phyloP scores from a whole-genome alignment of 208 protist genomes.

The Trypanosoma avium region DNA sequence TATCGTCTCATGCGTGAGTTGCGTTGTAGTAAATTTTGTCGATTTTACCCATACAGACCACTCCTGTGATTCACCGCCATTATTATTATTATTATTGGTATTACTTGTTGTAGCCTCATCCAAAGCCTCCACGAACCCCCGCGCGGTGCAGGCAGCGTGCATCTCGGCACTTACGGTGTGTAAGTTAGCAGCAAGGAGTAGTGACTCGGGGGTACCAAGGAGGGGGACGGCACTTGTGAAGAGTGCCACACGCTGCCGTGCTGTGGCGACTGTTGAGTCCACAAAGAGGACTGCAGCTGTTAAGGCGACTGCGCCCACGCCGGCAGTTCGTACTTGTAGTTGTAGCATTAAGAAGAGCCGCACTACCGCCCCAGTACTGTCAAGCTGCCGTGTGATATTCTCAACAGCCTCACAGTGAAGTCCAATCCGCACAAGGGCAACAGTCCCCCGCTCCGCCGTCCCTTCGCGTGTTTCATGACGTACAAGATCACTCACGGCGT shows the following conservation, averaged over 20 bases:
- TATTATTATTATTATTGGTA: constrained; percentile 7
- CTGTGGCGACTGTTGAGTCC: constrained; percentile 37
- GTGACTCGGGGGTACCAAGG: constrained; percentile 36
- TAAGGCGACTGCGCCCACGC: constrained; percentile 37
- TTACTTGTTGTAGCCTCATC: constrained; percentile 41
- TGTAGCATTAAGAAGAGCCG: constrained; percentile 55
- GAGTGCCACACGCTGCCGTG: constrained; percentile 37
- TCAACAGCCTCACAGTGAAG: constrained; percentile 59
- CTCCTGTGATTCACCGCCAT: constrained; percentile 9
- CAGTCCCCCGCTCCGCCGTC: constrained; percentile 32
- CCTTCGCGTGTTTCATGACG: constrained; percentile 57
- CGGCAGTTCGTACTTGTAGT: too few relatives aligned
- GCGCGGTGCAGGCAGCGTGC: constrained; percentile 38
- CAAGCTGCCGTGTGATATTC: constrained; percentile 38
- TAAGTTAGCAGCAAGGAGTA: constrained; percentile 35
- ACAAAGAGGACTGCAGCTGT: constrained; percentile 55
- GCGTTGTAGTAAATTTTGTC: constrained; percentile 47
- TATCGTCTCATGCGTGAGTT: constrained; percentile 27
- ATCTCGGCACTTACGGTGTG: constrained; percentile 33
- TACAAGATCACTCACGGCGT: constrained; percentile 63
- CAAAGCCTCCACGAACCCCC: constrained; percentile 67
- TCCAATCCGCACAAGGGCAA: constrained; percentile 61
- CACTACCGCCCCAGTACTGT: constrained; percentile 28
- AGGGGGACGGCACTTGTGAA: constrained; percentile 42
- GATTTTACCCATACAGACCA: constrained; percentile 79